A percentile compares a stretch with the other conserved stretches of the same genome.
Evolutionary conservation across 768 basidiomycete species (phyloP).

Genomic region (Lentinula lateritia): DNA sequence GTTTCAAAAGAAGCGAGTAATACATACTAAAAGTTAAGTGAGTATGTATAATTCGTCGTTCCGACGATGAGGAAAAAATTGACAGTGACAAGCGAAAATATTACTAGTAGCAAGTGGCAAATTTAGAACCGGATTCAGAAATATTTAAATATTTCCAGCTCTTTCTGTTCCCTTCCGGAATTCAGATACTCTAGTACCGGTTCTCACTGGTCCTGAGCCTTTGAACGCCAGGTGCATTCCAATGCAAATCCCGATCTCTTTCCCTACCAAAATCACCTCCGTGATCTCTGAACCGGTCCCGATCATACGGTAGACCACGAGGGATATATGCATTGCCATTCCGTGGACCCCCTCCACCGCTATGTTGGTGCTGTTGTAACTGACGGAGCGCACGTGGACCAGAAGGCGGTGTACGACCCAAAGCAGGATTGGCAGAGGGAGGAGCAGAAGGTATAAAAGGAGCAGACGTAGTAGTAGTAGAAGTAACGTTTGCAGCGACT

Average conservation of each 20-base stretch:
- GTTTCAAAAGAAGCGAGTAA: too few relatives aligned
- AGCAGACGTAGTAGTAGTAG: not conserved
- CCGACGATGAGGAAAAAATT: too few relatives aligned
- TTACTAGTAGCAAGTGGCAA: too few relatives aligned
- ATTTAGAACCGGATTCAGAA: too few relatives aligned
- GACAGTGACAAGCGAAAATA: too few relatives aligned
- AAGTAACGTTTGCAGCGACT: not conserved
- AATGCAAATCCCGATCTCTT: not conserved
- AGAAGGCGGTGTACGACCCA: slow-evolving; percentile 2
- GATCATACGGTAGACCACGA: not conserved
- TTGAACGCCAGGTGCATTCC: not conserved
- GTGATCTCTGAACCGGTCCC: not conserved
- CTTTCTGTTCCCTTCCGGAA: too few relatives aligned
- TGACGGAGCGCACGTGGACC: slow-evolving; percentile 6
- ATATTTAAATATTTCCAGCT: too few relatives aligned
- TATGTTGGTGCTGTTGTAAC: not conserved
- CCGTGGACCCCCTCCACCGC: not conserved
- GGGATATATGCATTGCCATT: not conserved
- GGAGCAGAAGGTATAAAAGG: not conserved
- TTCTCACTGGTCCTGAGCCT: not conserved
- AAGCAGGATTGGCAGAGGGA: not conserved
- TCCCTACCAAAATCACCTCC: not conserved
- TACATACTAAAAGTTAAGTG: too few relatives aligned
- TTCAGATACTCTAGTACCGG: too few relatives aligned
- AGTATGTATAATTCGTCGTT: too few relatives aligned